These are phyloP conservation scores for Colletotrichum acutatum DNA, from an alignment of 2,329 filamentous ascomycete genomes.

Conservation along the genomic window DNA sequence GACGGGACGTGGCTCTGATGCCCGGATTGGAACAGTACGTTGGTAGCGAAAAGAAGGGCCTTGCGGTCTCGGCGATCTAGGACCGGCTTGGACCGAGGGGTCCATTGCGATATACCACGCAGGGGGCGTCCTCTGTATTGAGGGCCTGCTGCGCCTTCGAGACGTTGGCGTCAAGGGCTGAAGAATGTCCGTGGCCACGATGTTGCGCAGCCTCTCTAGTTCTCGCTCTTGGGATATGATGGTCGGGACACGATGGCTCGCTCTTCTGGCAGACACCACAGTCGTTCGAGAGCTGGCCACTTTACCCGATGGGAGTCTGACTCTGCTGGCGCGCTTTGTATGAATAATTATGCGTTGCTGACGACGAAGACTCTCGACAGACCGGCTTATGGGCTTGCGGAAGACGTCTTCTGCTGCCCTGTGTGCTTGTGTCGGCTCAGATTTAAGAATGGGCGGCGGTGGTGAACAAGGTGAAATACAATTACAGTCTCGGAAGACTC, in stretches of 20 bases:
- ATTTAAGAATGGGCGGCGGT: constrained; percentile 19
- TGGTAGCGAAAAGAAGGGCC: not conserved
- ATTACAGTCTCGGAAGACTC: constrained; percentile 45
- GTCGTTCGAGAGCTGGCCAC: not conserved
- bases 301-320: constrained; percentile 43
- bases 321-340: constrained; percentile 46
- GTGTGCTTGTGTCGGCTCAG: constrained; percentile 39
- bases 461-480: constrained; percentile 28
- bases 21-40: not conserved
- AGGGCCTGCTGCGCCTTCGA: not conserved
- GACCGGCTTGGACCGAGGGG: not conserved
- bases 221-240: constrained; percentile 1
- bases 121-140: constrained; percentile 20
- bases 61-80: not conserved
- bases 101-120: constrained; percentile 18
- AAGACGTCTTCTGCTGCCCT: constrained; percentile 45
- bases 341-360: constrained; percentile 49
- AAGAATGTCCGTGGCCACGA: constrained; percentile 19
- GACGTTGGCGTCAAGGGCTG: constrained; percentile 1
- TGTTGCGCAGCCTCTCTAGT: constrained; percentile 12
- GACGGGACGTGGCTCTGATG: not conserved
- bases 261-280: not conserved
- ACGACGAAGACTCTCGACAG: constrained; percentile 45
- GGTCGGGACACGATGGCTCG: not conserved
- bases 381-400: constrained; percentile 44